These are phyloP conservation scores for Ceratocystis papillata DNA, from an alignment of 2,329 filamentous ascomycete species.

Conservation along the genomic window DNA sequence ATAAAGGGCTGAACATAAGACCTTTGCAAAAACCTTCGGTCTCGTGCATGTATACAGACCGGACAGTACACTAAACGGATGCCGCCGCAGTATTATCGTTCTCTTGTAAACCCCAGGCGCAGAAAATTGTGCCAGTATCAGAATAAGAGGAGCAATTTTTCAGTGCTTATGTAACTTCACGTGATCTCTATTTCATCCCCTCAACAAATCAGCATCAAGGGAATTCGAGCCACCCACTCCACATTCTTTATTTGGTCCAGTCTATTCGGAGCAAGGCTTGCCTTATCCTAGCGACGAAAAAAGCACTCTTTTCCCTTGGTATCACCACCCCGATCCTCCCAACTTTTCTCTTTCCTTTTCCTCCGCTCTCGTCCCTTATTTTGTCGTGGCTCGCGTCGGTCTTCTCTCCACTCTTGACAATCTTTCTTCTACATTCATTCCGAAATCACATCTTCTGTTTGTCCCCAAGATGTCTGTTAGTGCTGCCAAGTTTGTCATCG, in stretches of 20 bases:
- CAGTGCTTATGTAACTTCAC: constrained; percentile 13
- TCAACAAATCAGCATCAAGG: constrained; percentile 19
- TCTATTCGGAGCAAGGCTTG: constrained; percentile 15
- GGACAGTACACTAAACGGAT: too few species aligned
- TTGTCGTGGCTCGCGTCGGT: constrained; percentile 10
- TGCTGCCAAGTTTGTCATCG: constrained; percentile 62
- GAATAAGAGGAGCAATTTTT: background rate
- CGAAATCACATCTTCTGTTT: constrained; percentile 29
- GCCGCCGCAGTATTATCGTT: too few species aligned
- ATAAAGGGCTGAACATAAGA: too few species aligned
- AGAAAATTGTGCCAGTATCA: background rate
- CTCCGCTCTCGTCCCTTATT: constrained; percentile 8
- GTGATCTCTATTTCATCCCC: constrained; percentile 1
- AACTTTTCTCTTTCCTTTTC: constrained; percentile 18
- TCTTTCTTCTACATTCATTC: constrained; percentile 26
- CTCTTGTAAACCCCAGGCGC: constrained; percentile 14
- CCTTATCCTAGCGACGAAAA: constrained; percentile 12
- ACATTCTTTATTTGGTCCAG: constrained; percentile 12
- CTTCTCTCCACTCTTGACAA: constrained; percentile 28
- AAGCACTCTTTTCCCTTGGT: constrained; percentile 20
- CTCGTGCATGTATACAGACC: too few species aligned
- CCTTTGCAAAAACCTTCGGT: too few species aligned
- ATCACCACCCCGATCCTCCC: constrained; percentile 24
- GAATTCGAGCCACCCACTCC: constrained; percentile 20
- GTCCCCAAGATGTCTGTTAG: constrained; percentile 55